Conservation (phyloP, 2,329 filamentous ascomycete species). For the Penicillium sp. region DNA sequence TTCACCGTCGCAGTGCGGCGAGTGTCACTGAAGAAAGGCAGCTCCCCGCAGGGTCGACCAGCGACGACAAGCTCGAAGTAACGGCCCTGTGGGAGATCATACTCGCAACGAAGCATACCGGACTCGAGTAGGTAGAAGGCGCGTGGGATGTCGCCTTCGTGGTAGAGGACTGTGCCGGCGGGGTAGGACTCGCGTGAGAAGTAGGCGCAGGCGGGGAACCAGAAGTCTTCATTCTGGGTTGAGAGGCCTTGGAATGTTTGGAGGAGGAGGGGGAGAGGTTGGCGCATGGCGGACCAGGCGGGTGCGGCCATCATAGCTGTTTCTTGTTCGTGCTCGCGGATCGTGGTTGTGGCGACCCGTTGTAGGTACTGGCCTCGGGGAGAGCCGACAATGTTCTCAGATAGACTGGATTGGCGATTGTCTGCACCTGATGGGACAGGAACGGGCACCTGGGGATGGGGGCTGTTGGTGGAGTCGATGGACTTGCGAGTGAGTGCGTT, state of each 20-base stretch:
- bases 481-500: slow-evolving; percentile 44
- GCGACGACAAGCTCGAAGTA: slow-evolving; percentile 91
- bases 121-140: slow-evolving; percentile 90
- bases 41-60: slow-evolving; percentile 89
- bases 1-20: slow-evolving; percentile 80
- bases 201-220: slow-evolving; percentile 76
- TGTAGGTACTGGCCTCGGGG: slow-evolving; percentile 76
- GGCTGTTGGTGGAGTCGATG: slow-evolving; percentile 1
- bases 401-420: slow-evolving; percentile 21
- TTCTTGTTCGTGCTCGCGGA: slow-evolving; percentile 61
- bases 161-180: slow-evolving; percentile 72
- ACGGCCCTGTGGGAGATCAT: slow-evolving; percentile 82
- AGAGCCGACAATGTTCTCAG: slow-evolving; percentile 65
- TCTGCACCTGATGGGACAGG: slow-evolving; percentile 7
- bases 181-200: slow-evolving; percentile 68
- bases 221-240: slow-evolving; percentile 87
- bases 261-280: slow-evolving; percentile 85
- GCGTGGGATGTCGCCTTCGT: slow-evolving; percentile 70
- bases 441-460: slow-evolving; percentile 29
- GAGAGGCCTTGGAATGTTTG: slow-evolving; percentile 93
- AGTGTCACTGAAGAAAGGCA: slow-evolving; percentile 94
- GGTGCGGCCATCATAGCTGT: slow-evolving; percentile 52
- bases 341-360: slow-evolving; percentile 71
- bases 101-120: slow-evolving; percentile 86
- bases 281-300: slow-evolving; percentile 82